These are phyloP conservation scores for Pseudozyma sp. DNA, from an alignment of 1,284 basidiomycete genomes.

Conservation along the genomic window DNA sequence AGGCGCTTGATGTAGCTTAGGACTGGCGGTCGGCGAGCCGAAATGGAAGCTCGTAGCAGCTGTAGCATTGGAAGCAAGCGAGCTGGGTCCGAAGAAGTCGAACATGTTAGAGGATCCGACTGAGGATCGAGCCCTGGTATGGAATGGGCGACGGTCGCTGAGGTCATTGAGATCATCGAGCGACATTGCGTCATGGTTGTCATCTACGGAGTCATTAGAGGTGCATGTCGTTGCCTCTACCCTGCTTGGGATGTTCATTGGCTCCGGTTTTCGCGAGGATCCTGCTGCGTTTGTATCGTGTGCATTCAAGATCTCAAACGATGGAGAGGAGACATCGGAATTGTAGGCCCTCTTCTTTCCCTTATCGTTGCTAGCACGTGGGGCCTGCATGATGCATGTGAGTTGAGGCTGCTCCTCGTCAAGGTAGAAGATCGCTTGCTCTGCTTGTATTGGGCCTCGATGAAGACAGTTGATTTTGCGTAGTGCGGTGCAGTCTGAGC, in stretches of 20 bases:
- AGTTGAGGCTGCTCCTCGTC: not conserved
- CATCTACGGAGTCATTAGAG: not conserved
- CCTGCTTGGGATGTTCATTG: conserved; percentile 17
- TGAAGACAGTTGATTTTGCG: not conserved
- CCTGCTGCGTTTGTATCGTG: not conserved
- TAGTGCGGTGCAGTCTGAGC: too few species aligned
- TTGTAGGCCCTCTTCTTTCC: conserved; percentile 29
- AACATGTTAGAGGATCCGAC: conserved; percentile 38
- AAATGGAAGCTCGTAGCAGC: conserved; percentile 46
- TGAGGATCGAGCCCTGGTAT: conserved; percentile 37
- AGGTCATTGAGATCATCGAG: not conserved
- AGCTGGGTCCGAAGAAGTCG: conserved; percentile 52
- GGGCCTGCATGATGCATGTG: conserved; percentile 4
- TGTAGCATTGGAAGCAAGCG: conserved; percentile 37
- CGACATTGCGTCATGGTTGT: conserved; percentile 2
- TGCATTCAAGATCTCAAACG: not conserved
- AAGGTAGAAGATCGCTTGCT: not conserved
- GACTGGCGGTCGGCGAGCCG: conserved; percentile 30
- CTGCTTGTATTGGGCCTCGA: not conserved
- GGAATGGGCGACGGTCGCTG: conserved; percentile 20
- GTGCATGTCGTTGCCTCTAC: not conserved
- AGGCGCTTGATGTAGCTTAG: conserved; percentile 5
- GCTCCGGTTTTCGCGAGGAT: conserved; percentile 8
- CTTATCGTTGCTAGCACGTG: conserved; percentile 15
- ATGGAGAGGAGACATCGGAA: not conserved